Conservation (phyloP, 352 stramenopile species). For the Pythium volutum region DNA sequence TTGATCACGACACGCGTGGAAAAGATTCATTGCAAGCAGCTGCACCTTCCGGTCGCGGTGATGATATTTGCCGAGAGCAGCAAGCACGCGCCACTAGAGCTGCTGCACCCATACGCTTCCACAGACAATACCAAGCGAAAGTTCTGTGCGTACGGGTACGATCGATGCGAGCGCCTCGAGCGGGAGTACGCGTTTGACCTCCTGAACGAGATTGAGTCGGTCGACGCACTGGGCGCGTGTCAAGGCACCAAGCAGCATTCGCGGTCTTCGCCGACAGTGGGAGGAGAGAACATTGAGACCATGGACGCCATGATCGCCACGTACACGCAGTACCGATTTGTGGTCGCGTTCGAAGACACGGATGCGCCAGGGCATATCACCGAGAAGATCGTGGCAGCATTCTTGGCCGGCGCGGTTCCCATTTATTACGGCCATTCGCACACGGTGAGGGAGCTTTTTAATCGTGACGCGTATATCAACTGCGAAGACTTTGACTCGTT, state of each 20-base stretch:
- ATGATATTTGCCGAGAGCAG: conserved; percentile 40
- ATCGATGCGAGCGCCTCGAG: conserved; percentile 35
- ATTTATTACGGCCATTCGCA: conserved; percentile 55
- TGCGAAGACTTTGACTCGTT: conserved; percentile 40
- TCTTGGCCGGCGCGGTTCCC: conserved; percentile 52
- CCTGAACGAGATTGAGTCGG: conserved; percentile 35
- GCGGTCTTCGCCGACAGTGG: not conserved
- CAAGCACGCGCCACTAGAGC: conserved; percentile 9
- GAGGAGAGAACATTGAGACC: not conserved
- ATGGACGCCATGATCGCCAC: not conserved
- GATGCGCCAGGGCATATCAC: conserved; percentile 46
- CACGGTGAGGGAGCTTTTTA: conserved; percentile 40
- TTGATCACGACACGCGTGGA: not conserved
- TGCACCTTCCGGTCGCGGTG: conserved; percentile 29
- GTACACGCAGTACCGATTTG: conserved; percentile 48
- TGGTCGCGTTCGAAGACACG: conserved; percentile 69
- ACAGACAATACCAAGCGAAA: not conserved
- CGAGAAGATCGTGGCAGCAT: conserved; percentile 62
- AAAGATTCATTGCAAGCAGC: not conserved
- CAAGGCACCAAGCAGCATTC: conserved; percentile 21
- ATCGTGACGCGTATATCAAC: conserved; percentile 49
- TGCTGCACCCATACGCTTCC: conserved; percentile 4
- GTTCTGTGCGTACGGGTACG: conserved; percentile 58
- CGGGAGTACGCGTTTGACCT: conserved; percentile 57
- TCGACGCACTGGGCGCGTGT: conserved; percentile 51